These are phyloP conservation scores for Naumovozyma baii DNA, from an alignment of 805 yeast genomes.

Conservation along the genomic window DNA sequence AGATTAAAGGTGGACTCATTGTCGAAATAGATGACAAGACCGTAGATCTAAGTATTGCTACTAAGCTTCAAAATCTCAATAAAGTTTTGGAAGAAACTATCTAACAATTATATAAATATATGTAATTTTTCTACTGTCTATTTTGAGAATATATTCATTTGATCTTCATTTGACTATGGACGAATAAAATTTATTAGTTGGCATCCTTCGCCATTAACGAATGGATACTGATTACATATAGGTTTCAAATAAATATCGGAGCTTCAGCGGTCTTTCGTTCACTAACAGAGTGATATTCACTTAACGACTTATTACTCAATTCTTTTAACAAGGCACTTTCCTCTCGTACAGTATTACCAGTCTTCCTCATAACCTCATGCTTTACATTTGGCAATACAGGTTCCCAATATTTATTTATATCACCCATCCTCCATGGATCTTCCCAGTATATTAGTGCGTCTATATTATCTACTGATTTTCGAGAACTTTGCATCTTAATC, in stretches of 20 bases:
- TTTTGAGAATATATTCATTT: neutral
- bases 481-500: constrained; percentile 8
- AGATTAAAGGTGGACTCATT: constrained; percentile 88
- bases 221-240: too few relatives aligned
- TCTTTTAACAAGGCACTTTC: constrained; percentile 58
- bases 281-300: neutral
- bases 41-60: constrained; percentile 80
- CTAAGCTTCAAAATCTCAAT: constrained; percentile 83
- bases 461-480: constrained; percentile 8
- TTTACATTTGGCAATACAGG: constrained; percentile 36
- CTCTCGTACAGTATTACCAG: constrained; percentile 48
- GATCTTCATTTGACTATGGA: neutral
- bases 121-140: neutral
- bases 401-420: constrained; percentile 56
- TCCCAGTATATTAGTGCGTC: constrained; percentile 66
- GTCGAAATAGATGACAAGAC: constrained; percentile 96
- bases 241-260: too few relatives aligned
- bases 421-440: constrained; percentile 79
- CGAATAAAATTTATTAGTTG: too few relatives aligned
- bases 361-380: constrained; percentile 51
- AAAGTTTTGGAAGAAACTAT: constrained; percentile 77
- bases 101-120: constrained; percentile 24
- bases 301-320: constrained; percentile 30
- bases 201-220: too few relatives aligned
- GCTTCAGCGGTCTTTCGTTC: too few relatives aligned